These are phyloP conservation scores for Cordyceps javanica DNA, from an alignment of 2,329 filamentous ascomycete species.

Conservation along the genomic window DNA sequence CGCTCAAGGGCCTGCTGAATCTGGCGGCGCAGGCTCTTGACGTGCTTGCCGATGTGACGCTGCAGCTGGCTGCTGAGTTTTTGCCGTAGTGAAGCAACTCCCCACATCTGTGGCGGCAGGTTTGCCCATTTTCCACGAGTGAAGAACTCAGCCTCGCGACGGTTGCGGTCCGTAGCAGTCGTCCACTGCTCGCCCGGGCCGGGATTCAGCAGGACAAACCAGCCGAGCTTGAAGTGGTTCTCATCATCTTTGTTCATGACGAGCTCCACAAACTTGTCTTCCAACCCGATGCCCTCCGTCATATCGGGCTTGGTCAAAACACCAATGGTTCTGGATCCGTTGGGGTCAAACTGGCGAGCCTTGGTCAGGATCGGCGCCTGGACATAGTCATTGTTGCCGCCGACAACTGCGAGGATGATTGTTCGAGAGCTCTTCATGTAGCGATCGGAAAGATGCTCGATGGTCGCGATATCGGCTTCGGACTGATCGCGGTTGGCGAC, in stretches of 20 bases:
- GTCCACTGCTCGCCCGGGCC: conserved; percentile 41
- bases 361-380: conserved; percentile 47
- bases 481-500: conserved; percentile 49
- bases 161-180: conserved; percentile 33
- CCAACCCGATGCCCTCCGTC: conserved; percentile 45
- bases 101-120: conserved; percentile 42
- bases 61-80: conserved; percentile 46
- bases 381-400: conserved; percentile 49
- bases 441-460: conserved; percentile 43
- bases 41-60: conserved; percentile 45
- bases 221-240: conserved; percentile 46
- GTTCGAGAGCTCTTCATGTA: conserved; percentile 52
- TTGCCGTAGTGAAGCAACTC: conserved; percentile 38
- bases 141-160: conserved; percentile 43
- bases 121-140: conserved; percentile 41
- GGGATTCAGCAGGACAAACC: conserved; percentile 46
- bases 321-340: conserved; percentile 43
- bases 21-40: conserved; percentile 43
- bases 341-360: conserved; percentile 43
- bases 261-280: conserved; percentile 49
- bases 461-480: conserved; percentile 44
- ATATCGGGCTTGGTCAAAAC: conserved; percentile 49
- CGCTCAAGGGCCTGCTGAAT: conserved; percentile 44
- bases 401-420: conserved; percentile 50
- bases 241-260: conserved; percentile 44